Base-by-base conservation (phyloP, 1,284 basidiomycete genomes). In the Amylostereum chailletii region DNA sequence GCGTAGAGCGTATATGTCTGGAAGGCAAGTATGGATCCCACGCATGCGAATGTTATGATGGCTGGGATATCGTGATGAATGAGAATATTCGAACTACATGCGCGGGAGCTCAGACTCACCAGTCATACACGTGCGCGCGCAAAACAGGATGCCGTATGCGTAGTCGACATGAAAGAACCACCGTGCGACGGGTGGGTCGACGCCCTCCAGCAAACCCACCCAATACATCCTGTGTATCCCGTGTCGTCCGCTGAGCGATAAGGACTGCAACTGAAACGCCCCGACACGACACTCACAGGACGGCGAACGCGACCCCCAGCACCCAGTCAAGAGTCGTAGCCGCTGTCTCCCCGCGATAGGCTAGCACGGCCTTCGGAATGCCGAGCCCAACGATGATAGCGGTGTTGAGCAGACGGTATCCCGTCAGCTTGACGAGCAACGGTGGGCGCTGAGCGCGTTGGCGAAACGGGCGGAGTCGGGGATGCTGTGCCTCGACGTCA, bases 151-250 rank as follows among this genome's bases (percentile, higher is more conserved):
- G 19, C 19, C 19, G 19, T 19, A 19, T 19, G 19, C 19, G 19
- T 37, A 30, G 32, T 46, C 32, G 52, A 42, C 52, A 48, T 55
- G 32, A 37, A 42, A 42, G 29, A 38, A 41, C 19, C 27, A 30
- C 39, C 7, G 30, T 31, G 26, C 40, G 3, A 46, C 30, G 6
- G 36, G 4, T 8, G 37, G 45, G 26, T 38, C 29, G 26, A 34
- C 45, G 26, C 27, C 26, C 38, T 47, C 45, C 37, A 47, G 26
- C n/a, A 31, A 32, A 31, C 49, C 45, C 26, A 50, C 11, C 49
- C 49, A 50, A 33, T 39, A 50, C 45, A 50, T 26, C 19, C 49
- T 50, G 38, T 33, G 32, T 8, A 34, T 7, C 8, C 36, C 7
- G 8, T 8, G 36, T 37, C 8, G 36, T 37, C 19, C 7, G 36